Evolutionary conservation across 2,329 filamentous ascomycete genomes (phyloP), one percentile per base, ranked within the genome.

Genomic region (Fusarium foetens): DNA sequence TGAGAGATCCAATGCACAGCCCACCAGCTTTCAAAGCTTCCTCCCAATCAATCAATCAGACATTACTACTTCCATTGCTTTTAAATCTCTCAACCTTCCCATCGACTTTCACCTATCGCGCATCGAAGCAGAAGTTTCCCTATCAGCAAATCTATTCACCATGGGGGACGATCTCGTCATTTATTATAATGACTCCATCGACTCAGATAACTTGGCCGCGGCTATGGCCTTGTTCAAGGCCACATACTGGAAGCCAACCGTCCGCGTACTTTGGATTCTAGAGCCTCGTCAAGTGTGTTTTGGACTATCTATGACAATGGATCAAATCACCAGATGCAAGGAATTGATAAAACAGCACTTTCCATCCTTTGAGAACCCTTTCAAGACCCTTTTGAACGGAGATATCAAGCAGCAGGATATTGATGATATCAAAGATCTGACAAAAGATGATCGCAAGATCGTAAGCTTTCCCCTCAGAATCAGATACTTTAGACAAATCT

Each of bases 181-280:
- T 46, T 76, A 71, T 59, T 76, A 75, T 42, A 76, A 76, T 74
- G 75, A 76, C 66, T 73, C 66, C 14, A 76, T 76, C 61, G 75
- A 76, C 58, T 76, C 75, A 58, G 75, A 76, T 35, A 76, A 76
- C 55, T 52, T 68, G 57, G 73, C 75, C 38, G 73, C 75, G 21
- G 75, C 75, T 19, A 63, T 70, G 64, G 75, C 71, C 19, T 54
- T 76, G 53, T 66, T 57, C 53, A 61, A 55, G 45, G 75, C 68
- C 21, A 71, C 62, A 16, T 33, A 39, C 35, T 35, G 52, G 7
- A 66, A 45, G 21, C 48, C 60, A 17, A 72, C 64, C 33, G 68
- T 58, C 41, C 71, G 66, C 36, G 51, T 73, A 8, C 36, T 76
- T 51, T 76, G 75, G 75, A 70, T 76, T 58, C 48, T 76, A 39